Evolutionary conservation across 1,284 basidiomycete genomes (phyloP), one percentile per base, ranked within the genome.

Genomic region (Boletellus sp.): DNA sequence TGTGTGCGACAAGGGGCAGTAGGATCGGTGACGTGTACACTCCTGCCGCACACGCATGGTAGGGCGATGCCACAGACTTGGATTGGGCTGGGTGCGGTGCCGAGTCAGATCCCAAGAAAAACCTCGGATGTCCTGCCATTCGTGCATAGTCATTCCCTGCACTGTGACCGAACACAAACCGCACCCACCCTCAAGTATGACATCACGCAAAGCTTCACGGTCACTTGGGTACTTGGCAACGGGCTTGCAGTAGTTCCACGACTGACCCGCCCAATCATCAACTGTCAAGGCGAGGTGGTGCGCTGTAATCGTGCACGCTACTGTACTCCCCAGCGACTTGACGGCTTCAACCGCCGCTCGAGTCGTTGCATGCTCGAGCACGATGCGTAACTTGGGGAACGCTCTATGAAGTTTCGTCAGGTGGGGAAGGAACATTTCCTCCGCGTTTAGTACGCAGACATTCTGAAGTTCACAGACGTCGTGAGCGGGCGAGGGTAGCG

Each of bases 281-380:
- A 99, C 92, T 2, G 91, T 95, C 46, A 99, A 77, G 32, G 82
- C 84, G 30, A 99, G 82, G 66, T 99, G 96, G 70, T 99, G 96
- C 0, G 94, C 88, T 3, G 96, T 99, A 69, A 99, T 98, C 6
- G 91, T 93, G 69, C 96, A 99, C 10, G 84, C 95, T 22, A 99
- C 95, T 29, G 92, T 97, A 35, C 77, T 72, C 0, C 91, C 91
- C 23, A 94, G 85, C 35, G 79, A 74, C 64, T 88, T 87, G 57
- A 97, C 90, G 17, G 84, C 82, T 59, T 95, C 91, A n/a, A 99
- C 84, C 0, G 96, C 94, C 29, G 91, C 92, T 30, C 89, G 80
- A 2, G 94, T 98, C 0, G 96, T 99, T n/a, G 96, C 96, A 63
- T 99, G 96, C 69, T 99, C 96, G 32, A 99, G 82, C 4, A 99